A percentile compares a stretch with the other conserved stretches of the same genome.
These are phyloP conservation scores for Aspergillus tanneri DNA, from an alignment of 2,329 filamentous ascomycete genomes.

Conservation along the genomic window DNA sequence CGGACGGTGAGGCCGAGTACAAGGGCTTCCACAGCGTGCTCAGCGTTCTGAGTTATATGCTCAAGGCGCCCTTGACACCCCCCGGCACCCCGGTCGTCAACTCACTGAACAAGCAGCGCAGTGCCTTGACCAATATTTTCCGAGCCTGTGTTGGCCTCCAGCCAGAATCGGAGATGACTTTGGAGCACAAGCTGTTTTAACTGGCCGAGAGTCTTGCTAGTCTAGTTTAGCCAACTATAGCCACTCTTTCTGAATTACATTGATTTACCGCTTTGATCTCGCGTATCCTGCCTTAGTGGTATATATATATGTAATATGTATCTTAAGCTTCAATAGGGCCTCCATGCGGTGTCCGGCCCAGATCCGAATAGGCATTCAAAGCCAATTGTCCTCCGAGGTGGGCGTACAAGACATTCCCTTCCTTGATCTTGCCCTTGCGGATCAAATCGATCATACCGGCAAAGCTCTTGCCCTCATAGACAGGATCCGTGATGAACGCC, in stretches of 20 bases:
- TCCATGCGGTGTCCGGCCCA: slow-evolving; percentile 21
- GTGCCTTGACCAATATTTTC: slow-evolving; percentile 95
- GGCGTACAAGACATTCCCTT: slow-evolving; percentile 70
- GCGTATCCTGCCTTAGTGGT: too few relatives aligned
- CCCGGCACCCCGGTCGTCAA: slow-evolving; percentile 95
- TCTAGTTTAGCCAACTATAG: slow-evolving; percentile 24
- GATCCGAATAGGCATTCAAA: slow-evolving; percentile 64
- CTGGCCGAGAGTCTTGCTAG: background rate
- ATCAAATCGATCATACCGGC: slow-evolving; percentile 71
- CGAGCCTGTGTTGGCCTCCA: slow-evolving; percentile 94
- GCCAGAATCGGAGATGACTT: slow-evolving; percentile 97
- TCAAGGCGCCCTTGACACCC: slow-evolving; percentile 89
- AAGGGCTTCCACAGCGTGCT: slow-evolving; percentile 96
- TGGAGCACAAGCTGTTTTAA: slow-evolving; percentile 97
- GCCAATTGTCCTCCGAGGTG: slow-evolving; percentile 70
- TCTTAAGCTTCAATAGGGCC: too few relatives aligned
- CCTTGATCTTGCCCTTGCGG: slow-evolving; percentile 59
- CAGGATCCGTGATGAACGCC: slow-evolving; percentile 71
- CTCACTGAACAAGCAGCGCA: slow-evolving; percentile 91
- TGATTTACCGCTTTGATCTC: too few relatives aligned
- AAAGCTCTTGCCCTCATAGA: slow-evolving; percentile 74
- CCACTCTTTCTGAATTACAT: too few relatives aligned
- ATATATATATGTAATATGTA: background rate
- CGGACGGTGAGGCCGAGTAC: slow-evolving; percentile 65
- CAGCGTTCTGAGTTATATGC: slow-evolving; percentile 98